Evolutionary conservation across 78 protist species (phyloP), one percentile per base, ranked within the genome.

Genomic region (Dictyostelium firmibasis): DNA sequence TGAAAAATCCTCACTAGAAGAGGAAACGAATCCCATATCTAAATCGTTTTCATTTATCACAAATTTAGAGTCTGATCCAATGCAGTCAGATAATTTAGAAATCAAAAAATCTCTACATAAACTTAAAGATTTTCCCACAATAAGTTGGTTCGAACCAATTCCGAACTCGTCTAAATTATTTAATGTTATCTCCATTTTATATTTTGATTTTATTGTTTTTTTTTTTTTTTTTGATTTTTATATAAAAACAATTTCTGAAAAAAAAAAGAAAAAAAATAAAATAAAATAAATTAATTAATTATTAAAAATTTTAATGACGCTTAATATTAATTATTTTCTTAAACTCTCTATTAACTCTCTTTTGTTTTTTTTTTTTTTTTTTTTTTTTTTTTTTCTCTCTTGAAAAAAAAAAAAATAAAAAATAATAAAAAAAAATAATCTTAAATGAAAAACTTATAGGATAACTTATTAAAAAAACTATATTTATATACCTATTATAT

Each of bases 91-190:
- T 72, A 43, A 3, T 27, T 33, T 31, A 23, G 53, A 31, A 41
- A 69, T 43, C 14, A 35, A 72, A 85, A 76, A 35, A 47, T 85
- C 82, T 27, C 91, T 43, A 31, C 81, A 74, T 31, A 86, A 14
- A 11, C 31, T 57, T 43, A 86, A 35, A 8, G 84, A 81, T 36
- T 86, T 86, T 1, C 92, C 76, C 1, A 53, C 84, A 20, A 86
- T 33, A 75, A 72, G 53, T 33, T 86, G 84, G 62, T 86, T 86
- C 0, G 83, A 53, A 50, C 92, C 92, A 33, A 86, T 57, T 0
- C 92, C 47, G 62, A 79, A 86, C 57, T 72, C 92, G 14, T 41
- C 72, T 47, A 86, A 75, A 86, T 86, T 76, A 38, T 76, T 76
- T 76, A 76, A 76, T 36, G 44, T 76, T 5, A 76, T 2, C 29